Evolutionary conservation across 2,329 filamentous ascomycete species (phyloP).

Genomic region (Diaporthe amygdali): DNA sequence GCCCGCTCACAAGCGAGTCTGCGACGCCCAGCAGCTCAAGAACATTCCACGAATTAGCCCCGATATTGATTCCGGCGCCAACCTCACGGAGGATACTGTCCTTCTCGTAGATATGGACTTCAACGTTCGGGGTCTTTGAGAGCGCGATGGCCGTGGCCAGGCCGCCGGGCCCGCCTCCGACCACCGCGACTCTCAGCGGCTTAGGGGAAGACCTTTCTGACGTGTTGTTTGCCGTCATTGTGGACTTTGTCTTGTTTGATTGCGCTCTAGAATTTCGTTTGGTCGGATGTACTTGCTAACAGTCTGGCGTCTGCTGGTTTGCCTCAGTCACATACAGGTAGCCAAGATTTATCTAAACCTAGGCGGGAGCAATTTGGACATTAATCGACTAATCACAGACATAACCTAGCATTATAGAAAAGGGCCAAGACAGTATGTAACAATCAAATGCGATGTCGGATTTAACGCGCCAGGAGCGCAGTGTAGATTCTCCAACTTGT

Average conservation of each 20-base stretch:
- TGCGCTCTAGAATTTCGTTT: not conserved
- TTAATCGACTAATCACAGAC: not conserved
- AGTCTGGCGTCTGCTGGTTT: not conserved
- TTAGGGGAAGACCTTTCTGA: not conserved
- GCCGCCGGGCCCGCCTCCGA: slow-evolving; percentile 26
- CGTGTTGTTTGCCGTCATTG: not conserved
- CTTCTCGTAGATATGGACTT: slow-evolving; percentile 42
- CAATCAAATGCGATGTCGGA: not conserved
- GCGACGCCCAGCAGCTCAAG: slow-evolving; percentile 38
- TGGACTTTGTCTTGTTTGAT: not conserved
- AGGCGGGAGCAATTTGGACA: not conserved
- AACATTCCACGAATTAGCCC: slow-evolving; percentile 41
- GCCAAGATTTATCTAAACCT: not conserved
- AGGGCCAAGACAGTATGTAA: not conserved
- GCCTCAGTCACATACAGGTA: not conserved
- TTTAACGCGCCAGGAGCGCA: not conserved
- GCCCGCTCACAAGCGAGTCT: slow-evolving; percentile 18
- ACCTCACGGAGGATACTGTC: slow-evolving; percentile 42
- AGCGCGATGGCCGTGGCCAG: slow-evolving; percentile 37
- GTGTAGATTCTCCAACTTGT: not conserved
- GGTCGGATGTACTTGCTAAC: not conserved
- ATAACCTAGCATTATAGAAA: not conserved
- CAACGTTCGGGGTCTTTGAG: slow-evolving; percentile 34
- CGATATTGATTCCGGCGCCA: slow-evolving; percentile 42
- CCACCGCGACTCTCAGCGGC: slow-evolving; percentile 21